phyloP scores from a whole-genome alignment of 176 grass and related monocot species.

The Avena insularis region DNA sequence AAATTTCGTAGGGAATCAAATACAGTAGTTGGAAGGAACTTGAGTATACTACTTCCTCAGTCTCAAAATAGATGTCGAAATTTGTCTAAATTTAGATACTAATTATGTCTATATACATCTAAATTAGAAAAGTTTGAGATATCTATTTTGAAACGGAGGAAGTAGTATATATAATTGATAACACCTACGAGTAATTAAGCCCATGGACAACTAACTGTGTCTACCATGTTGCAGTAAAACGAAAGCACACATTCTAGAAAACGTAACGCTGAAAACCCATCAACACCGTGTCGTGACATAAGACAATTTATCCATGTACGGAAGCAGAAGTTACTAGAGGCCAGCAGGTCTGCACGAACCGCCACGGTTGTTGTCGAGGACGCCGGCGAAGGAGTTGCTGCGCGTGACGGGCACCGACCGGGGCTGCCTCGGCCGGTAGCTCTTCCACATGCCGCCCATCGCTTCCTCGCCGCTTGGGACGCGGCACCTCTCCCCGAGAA shows the following conservation, averaged over 20 bases:
- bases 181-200: background rate
- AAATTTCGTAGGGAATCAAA: too few species aligned
- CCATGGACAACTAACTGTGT: background rate
- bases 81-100: too few species aligned
- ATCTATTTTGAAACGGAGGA: background rate
- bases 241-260: background rate
- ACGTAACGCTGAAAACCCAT: background rate
- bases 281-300: background rate
- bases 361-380: conserved; percentile 20
- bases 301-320: background rate
- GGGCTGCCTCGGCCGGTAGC: conserved; percentile 55
- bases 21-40: too few species aligned
- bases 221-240: background rate
- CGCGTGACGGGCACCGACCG: conserved; percentile 58
- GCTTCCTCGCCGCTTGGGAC: conserved; percentile 30
- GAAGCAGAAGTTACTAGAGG: background rate
- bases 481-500: conserved; percentile 58
- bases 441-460: conserved; percentile 28
- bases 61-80: too few species aligned
- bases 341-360: background rate
- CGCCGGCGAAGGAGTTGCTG: conserved; percentile 54
- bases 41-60: too few species aligned
- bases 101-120: too few species aligned
- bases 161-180: background rate
- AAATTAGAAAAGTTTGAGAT: too few species aligned